phyloP scores from a whole-genome alignment of 1,284 basidiomycete species.

The Jaminaea rosea region DNA sequence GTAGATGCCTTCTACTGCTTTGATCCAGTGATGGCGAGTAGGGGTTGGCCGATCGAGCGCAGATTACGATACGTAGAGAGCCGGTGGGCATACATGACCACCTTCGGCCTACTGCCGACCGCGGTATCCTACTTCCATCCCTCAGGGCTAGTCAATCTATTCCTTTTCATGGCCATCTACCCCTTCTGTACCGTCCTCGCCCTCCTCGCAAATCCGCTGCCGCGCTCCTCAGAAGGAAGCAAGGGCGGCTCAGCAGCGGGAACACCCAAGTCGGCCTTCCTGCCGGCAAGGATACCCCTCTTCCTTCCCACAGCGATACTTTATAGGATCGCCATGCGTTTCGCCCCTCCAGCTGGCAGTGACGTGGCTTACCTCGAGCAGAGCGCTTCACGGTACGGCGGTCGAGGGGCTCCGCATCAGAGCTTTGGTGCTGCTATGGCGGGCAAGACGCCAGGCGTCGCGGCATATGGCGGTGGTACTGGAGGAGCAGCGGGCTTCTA shows the following conservation, averaged over 20 bases:
- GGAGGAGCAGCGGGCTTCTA: background rate
- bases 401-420: background rate
- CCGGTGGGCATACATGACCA: slow-evolving; percentile 43
- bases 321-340: background rate
- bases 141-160: slow-evolving; percentile 39
- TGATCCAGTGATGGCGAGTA: slow-evolving; percentile 40
- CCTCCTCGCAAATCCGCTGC: slow-evolving; percentile 38
- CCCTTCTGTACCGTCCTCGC: slow-evolving; percentile 43
- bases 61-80: slow-evolving; percentile 44
- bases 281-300: slow-evolving; percentile 38
- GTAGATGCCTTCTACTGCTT: slow-evolving; percentile 47
- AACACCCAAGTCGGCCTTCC: slow-evolving; percentile 20
- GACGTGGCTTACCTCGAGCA: background rate
- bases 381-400: background rate
- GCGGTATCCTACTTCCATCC: slow-evolving; percentile 44
- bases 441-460: no score
- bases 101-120: slow-evolving; percentile 43
- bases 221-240: slow-evolving; percentile 6
- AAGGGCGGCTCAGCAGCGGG: background rate
- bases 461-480: no score
- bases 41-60: slow-evolving; percentile 30
- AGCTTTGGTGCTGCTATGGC: no score
- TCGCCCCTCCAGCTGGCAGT: background rate
- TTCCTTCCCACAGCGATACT: slow-evolving; percentile 32
- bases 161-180: slow-evolving; percentile 45